These are phyloP conservation scores for Drechslera avenae DNA, from an alignment of 2,329 filamentous ascomycete genomes.

Conservation along the genomic window DNA sequence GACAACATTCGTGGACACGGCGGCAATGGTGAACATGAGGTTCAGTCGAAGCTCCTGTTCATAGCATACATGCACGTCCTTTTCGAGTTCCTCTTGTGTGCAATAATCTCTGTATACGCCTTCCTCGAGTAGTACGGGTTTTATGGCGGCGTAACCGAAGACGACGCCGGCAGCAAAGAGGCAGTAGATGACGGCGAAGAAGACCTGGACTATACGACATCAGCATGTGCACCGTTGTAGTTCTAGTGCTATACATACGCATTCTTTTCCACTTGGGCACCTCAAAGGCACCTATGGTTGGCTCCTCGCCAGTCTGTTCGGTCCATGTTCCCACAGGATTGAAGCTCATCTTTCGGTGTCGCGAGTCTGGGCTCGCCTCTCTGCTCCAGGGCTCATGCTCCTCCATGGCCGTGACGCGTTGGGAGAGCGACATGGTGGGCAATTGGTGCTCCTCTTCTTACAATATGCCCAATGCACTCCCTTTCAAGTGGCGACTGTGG, in stretches of 20 bases:
- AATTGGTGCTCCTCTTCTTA: background rate
- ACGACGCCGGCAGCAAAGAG: conserved; percentile 70
- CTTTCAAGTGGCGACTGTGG: too few relatives aligned
- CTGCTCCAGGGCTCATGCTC: conserved; percentile 50
- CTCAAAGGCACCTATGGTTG: conserved; percentile 58
- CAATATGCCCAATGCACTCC: too few relatives aligned
- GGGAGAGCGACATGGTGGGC: conserved; percentile 47
- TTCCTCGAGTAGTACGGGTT: conserved; percentile 47
- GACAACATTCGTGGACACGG: conserved; percentile 84
- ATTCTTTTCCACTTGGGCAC: conserved; percentile 60
- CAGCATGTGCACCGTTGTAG: conserved; percentile 12
- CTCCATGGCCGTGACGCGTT: conserved; percentile 49
- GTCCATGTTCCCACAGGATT: conserved; percentile 57
- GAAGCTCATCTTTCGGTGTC: conserved; percentile 56
- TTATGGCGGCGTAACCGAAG: conserved; percentile 51
- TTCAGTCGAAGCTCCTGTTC: conserved; percentile 64
- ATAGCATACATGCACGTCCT: conserved; percentile 44
- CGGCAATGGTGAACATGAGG: conserved; percentile 90
- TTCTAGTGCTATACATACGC: conserved; percentile 45
- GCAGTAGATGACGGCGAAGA: conserved; percentile 71
- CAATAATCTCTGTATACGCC: conserved; percentile 46
- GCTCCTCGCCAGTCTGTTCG: conserved; percentile 47
- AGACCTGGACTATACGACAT: conserved; percentile 66
- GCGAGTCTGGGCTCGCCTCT: conserved; percentile 43
- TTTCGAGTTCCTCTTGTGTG: conserved; percentile 44